These are phyloP conservation scores for Fraxinus cuspidata DNA, from an alignment of 257 asterid species.

Conservation along the genomic window DNA sequence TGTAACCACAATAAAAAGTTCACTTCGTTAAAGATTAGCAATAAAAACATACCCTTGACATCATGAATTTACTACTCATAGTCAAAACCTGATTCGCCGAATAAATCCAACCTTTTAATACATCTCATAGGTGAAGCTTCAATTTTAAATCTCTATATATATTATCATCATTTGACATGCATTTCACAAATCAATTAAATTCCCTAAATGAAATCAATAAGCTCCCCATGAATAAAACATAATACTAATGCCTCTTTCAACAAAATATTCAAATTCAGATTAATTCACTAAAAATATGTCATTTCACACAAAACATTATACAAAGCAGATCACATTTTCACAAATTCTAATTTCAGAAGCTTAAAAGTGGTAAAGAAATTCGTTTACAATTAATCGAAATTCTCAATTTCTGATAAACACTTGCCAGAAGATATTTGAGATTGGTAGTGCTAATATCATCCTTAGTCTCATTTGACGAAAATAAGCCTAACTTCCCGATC, in stretches of 20 bases:
- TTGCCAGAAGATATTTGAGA: conserved; percentile 83
- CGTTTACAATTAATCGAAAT: conserved; percentile 16
- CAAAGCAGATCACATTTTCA: background rate
- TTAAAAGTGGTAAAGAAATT: background rate
- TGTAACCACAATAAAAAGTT: background rate
- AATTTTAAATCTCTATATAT: background rate
- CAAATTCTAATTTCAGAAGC: background rate
- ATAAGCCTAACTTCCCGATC: conserved; percentile 77
- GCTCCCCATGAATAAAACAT: background rate
- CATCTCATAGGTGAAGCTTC: conserved; percentile 2
- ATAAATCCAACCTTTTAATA: background rate
- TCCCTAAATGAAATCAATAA: background rate
- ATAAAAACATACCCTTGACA: background rate
- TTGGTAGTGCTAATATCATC: conserved; percentile 86
- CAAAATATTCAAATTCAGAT: background rate
- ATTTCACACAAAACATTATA: background rate
- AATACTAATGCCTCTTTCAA: background rate
- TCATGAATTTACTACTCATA: background rate
- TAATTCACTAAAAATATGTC: background rate
- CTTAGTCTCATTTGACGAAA: conserved; percentile 80
- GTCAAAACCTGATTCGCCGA: conserved; percentile 9
- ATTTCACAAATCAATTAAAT: background rate
- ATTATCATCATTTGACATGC: conserved; percentile 3
- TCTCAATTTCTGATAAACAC: conserved; percentile 21
- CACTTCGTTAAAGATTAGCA: background rate